phyloP scores from a whole-genome alignment of 1,139 yeast genomes.

The Candida gigantensis region DNA sequence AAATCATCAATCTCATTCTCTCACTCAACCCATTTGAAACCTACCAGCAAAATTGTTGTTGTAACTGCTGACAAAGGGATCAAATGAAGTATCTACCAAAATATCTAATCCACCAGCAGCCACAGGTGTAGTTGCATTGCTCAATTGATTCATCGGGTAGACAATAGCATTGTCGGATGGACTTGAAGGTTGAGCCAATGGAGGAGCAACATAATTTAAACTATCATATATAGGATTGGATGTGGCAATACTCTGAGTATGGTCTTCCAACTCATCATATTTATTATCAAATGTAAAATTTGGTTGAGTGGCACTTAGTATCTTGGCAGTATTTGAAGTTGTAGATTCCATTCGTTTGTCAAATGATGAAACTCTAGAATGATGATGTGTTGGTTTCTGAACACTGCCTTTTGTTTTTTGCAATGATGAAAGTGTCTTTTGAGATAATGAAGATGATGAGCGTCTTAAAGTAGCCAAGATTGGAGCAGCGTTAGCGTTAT shows the following conservation, averaged over 20 bases:
- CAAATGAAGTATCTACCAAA: constrained; percentile 10
- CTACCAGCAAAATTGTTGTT: constrained; percentile 11
- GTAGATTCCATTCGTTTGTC: constrained; percentile 6
- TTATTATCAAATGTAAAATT: constrained; percentile 3
- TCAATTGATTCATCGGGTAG: constrained; percentile 2
- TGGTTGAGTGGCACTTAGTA: background rate
- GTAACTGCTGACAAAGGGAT: constrained; percentile 10
- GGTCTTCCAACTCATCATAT: constrained; percentile 4
- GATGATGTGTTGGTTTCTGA: constrained; percentile 27
- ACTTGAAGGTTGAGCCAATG: constrained; percentile 6
- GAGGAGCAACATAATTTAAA: constrained; percentile 4
- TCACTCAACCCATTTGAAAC: constrained; percentile 1
- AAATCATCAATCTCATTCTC: background rate
- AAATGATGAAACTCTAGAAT: constrained; percentile 9
- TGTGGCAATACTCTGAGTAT: background rate
- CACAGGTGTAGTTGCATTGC: background rate
- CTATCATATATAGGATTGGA: too few species aligned
- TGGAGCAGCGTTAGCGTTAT: constrained; percentile 13
- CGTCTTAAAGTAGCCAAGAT: constrained; percentile 16
- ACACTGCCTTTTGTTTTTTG: constrained; percentile 26
- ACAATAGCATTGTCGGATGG: constrained; percentile 3
- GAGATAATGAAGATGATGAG: constrained; percentile 18
- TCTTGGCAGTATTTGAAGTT: background rate
- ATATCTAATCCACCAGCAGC: constrained; percentile 8
- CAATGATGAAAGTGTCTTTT: constrained; percentile 12